Base-by-base conservation (phyloP, 1,284 basidiomycete species). In the Naganishia liquefaciens region DNA sequence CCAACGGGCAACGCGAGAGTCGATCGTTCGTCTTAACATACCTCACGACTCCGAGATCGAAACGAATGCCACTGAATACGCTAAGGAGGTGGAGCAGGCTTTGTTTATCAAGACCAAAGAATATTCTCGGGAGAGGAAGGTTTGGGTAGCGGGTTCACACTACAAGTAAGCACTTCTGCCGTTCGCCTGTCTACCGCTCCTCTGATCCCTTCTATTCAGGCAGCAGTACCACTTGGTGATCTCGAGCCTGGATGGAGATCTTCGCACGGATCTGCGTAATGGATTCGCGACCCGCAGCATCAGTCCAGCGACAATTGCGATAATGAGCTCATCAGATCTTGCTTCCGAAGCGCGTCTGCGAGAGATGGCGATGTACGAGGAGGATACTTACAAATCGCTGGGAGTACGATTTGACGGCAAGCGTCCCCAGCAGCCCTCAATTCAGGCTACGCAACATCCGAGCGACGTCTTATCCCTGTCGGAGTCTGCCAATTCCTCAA, bases 311-410 rank as follows among this genome's bases (percentile, higher is more conserved):
- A 23, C 44, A 9, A 27, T 68, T 5, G 63, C 67, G 5, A 40
- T 13, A 30, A 68, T 68, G 67, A 60, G 49, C 10, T 57, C 58
- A 3, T 55, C 40, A 37, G 58, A 68, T 27, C 42, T 68, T 28
- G 67, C 67, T 19, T 62, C 67, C 17, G 47, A 40, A 19, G 63
- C 62, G 27, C 49, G 39, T 5, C 40, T 68, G 44, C 47, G 62
- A 42, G 67, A 68, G 40, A 64, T 64, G 40, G 30, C 40, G 11
- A 44, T 49, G 37, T 30, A 58, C 15, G 63, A 68, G n/a, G 53
- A 53, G 25, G 58, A 64, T 23, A 53, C 57, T 21, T 47, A 65
- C 43, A 68, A 68, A 37, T 55, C 57, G 17, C 37, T 64, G 33
- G 33, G 33, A 21, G 39, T 68, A 23, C 55, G 67, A 23, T 47